Percentiles rank a stretch among this genome's conserved stretches.
phyloP scores from a whole-genome alignment of 441 rosid species.

The Omphalea diandra region DNA sequence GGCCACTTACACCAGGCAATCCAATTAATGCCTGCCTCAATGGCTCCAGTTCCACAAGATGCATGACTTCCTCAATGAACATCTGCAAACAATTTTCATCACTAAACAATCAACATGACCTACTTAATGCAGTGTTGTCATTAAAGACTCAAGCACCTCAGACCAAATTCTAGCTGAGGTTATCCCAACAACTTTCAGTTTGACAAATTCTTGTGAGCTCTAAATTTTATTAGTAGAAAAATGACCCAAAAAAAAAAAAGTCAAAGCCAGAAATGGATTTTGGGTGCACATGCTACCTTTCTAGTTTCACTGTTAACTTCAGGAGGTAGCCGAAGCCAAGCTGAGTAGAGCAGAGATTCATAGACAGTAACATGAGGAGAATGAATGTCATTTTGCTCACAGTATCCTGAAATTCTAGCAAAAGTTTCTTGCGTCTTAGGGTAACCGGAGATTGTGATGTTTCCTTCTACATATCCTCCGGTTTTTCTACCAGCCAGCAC shows the following conservation, averaged over 20 bases:
- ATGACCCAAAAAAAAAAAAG: not conserved
- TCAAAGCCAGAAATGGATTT: not conserved
- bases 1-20: conserved; percentile 14
- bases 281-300: conserved; percentile 29
- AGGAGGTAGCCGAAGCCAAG: conserved; percentile 47
- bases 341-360: conserved; percentile 51
- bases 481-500: conserved; percentile 57
- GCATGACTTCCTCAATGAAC: conserved; percentile 17
- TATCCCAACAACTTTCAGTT: not conserved
- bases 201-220: not conserved
- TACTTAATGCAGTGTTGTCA: not conserved
- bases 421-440: conserved; percentile 51
- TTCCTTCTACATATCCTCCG: conserved; percentile 46
- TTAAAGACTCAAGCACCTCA: not conserved
- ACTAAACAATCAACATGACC: not conserved
- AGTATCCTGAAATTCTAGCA: conserved; percentile 49
- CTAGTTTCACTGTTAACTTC: conserved; percentile 42
- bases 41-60: conserved; percentile 9
- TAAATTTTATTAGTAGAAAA: not conserved
- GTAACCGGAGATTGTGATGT: conserved; percentile 43
- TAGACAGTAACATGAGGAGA: too few species aligned
- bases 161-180: not conserved
- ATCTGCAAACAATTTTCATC: not conserved
- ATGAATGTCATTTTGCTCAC: too few species aligned
- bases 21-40: conserved; percentile 15